Conservation (phyloP, 1,284 basidiomycete species). For the Pseudozyma tsukubaensis region DNA sequence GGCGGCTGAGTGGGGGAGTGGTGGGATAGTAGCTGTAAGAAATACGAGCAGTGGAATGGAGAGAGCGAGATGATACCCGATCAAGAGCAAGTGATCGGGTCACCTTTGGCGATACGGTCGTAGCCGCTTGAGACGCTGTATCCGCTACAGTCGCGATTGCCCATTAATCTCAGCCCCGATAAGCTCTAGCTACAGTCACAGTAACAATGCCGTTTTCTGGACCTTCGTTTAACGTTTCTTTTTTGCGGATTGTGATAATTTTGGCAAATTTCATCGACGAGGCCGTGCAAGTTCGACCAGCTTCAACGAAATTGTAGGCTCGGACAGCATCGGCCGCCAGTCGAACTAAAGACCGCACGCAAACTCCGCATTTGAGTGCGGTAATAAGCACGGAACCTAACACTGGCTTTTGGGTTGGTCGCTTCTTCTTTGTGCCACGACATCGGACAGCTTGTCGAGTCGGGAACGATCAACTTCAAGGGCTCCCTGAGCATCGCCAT, state of each 20-base stretch:
- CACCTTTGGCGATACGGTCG: not conserved
- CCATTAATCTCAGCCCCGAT: no score
- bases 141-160: not conserved
- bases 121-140: not conserved
- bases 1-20: constrained; percentile 42
- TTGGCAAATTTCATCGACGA: no score
- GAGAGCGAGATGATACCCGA: not conserved
- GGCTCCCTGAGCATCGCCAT: no score
- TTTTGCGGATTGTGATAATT: no score
- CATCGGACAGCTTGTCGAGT: no score
- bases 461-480: no score
- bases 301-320: not conserved
- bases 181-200: no score
- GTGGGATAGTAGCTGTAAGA: constrained; percentile 10
- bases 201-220: not conserved
- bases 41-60: not conserved
- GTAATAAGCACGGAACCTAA: no score
- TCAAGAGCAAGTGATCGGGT: constrained; percentile 2
- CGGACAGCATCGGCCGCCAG: constrained; percentile 32
- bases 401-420: no score
- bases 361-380: not conserved
- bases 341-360: constrained; percentile 16
- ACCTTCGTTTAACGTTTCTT: no score
- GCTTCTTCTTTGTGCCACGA: no score
- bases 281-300: not conserved